Evolutionary conservation across 345 rosid species (phyloP).

Genomic region (Excoecaria cochinchinensis): DNA sequence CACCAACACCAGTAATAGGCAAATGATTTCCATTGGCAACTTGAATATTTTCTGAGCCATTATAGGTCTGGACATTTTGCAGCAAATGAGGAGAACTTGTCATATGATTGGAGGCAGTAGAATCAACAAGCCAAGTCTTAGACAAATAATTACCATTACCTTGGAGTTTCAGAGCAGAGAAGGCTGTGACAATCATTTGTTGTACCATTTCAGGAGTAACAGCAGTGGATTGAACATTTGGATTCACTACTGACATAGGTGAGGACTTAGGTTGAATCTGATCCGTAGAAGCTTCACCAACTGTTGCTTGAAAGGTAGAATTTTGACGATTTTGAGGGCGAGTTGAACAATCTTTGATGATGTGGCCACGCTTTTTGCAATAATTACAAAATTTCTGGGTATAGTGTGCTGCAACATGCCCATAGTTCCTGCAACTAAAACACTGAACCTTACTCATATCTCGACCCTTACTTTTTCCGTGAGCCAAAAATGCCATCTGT

Average conservation of each 20-base stretch:
- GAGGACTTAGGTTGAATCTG: neutral
- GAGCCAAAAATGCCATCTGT: neutral
- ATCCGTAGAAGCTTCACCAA: neutral
- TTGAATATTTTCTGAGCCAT: too few relatives aligned
- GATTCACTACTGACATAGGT: neutral
- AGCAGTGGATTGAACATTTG: neutral
- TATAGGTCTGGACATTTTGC: too few relatives aligned
- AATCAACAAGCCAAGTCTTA: too few relatives aligned
- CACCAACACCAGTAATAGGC: too few relatives aligned
- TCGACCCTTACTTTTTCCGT: neutral
- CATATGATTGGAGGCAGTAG: too few relatives aligned
- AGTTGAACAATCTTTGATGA: slow-evolving; percentile 8
- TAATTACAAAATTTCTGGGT: neutral
- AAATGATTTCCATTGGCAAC: too few relatives aligned
- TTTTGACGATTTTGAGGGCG: neutral
- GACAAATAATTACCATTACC: too few relatives aligned
- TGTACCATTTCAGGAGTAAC: slow-evolving; percentile 8
- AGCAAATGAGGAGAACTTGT: too few relatives aligned
- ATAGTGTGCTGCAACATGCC: neutral
- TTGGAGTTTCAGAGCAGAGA: neutral
- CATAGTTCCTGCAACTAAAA: neutral
- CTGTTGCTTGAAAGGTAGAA: neutral
- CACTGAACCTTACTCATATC: neutral
- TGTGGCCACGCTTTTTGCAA: neutral
- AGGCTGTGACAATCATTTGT: neutral